A percentile compares a stretch with the other conserved stretches of the same genome.
Evolutionary conservation across 805 yeast species (phyloP).

Genomic region (Candida jianshihensis): DNA sequence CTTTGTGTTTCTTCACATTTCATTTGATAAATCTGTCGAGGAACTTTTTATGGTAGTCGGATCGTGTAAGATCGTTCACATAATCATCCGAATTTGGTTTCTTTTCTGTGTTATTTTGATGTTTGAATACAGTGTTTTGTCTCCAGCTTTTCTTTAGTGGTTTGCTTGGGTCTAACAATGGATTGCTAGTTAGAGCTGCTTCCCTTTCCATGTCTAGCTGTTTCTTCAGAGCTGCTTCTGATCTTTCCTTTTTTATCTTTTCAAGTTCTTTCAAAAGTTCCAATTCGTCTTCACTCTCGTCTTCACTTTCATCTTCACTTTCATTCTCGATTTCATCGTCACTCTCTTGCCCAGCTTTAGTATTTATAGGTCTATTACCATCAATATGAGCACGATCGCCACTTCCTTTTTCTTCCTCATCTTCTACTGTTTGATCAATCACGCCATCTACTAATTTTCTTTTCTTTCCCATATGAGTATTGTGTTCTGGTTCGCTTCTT

Average conservation of each 20-base stretch:
- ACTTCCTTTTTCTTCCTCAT: conserved; percentile 6
- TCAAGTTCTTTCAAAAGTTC: conserved; percentile 35
- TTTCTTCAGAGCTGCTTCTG: conserved; percentile 19
- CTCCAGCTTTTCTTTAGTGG: conserved; percentile 27
- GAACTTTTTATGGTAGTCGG: conserved; percentile 18
- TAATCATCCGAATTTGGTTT: conserved; percentile 23
- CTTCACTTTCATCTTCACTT: conserved; percentile 29
- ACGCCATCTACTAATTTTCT: not conserved
- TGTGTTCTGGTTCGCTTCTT: conserved; percentile 15
- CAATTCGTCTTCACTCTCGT: conserved; percentile 36
- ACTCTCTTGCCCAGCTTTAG: conserved; percentile 10
- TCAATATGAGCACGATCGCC: too few species aligned
- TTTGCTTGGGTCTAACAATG: conserved; percentile 15
- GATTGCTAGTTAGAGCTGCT: conserved; percentile 21
- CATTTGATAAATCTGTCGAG: conserved; percentile 17
- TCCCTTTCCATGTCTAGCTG: conserved; percentile 21
- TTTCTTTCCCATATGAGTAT: not conserved
- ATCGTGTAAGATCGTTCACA: conserved; percentile 23
- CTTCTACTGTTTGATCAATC: not conserved
- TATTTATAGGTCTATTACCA: conserved; percentile 7
- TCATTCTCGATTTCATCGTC: conserved; percentile 29
- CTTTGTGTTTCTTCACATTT: too few species aligned
- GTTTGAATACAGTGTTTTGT: conserved; percentile 24
- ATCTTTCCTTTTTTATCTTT: conserved; percentile 30
- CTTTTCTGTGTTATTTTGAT: conserved; percentile 16